phyloP scores from a whole-genome alignment of 306 rosid species.

The Pachyrhizus erosus region DNA sequence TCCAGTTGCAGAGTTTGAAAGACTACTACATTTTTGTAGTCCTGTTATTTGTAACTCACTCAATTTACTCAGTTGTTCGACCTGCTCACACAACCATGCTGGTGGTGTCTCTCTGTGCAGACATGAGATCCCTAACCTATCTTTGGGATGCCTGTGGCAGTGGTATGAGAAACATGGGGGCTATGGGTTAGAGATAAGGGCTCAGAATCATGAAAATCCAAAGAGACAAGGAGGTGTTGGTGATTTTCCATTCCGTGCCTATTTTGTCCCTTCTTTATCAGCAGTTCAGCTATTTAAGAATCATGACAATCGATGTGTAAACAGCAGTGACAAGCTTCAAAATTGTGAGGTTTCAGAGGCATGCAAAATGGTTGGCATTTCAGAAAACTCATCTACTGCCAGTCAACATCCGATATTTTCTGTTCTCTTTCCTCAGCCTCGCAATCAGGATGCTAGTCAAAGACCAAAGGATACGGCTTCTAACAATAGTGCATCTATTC shows the following conservation, averaged over 20 bases:
- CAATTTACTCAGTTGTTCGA: constrained; percentile 43
- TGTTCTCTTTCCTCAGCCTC: constrained; percentile 53
- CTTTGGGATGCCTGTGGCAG: constrained; percentile 77
- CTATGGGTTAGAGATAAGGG: constrained; percentile 84
- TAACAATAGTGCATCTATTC: constrained; percentile 37
- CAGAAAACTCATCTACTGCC: constrained; percentile 48
- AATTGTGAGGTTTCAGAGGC: constrained; percentile 45
- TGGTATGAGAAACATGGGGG: constrained; percentile 90
- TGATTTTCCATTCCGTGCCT: constrained; percentile 61
- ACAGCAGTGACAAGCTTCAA: constrained; percentile 18
- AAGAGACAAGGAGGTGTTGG: constrained; percentile 52
- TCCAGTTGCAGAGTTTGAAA: constrained; percentile 80
- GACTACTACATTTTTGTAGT: constrained; percentile 66
- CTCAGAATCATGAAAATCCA: constrained; percentile 53
- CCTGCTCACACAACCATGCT: constrained; percentile 50
- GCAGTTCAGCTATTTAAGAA: constrained; percentile 82
- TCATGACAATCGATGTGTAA: constrained; percentile 21
- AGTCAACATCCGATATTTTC: constrained; percentile 56
- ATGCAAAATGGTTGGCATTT: constrained; percentile 33
- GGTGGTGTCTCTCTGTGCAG: constrained; percentile 53
- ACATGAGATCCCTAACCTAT: constrained; percentile 62
- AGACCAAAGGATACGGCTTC: constrained; percentile 15
- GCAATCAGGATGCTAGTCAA: constrained; percentile 41
- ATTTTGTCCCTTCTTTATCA: constrained; percentile 87
- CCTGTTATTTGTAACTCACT: constrained; percentile 63